A percentile compares a stretch with the other conserved stretches of the same genome.
These are phyloP conservation scores for Coffea canephora DNA, from an alignment of 257 asterid species.

Conservation along the genomic window DNA sequence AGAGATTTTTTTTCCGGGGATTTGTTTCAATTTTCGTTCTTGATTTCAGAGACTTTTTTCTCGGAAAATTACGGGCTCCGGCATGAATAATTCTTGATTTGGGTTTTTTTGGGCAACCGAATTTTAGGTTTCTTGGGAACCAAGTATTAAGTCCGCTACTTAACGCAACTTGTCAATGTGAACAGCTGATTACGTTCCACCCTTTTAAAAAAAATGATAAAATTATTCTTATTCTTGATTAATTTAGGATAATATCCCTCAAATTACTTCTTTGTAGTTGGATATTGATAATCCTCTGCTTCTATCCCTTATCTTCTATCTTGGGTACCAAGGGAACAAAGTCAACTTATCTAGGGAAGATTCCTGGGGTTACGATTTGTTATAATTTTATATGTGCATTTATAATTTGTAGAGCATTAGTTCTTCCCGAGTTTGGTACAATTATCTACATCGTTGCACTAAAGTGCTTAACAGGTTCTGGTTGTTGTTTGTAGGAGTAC, in stretches of 20 bases:
- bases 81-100: neutral
- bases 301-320: neutral
- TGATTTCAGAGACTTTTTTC: neutral
- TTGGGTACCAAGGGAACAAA: neutral
- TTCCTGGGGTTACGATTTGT: neutral
- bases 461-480: neutral
- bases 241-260: neutral
- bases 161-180: neutral
- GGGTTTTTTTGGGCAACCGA: neutral
- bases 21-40: neutral
- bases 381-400: neutral
- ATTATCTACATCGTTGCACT: neutral
- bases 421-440: neutral
- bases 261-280: neutral
- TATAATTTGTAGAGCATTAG: neutral
- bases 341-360: neutral
- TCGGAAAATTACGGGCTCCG: too few species aligned
- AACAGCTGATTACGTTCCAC: neutral
- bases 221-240: too few species aligned
- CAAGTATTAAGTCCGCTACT: neutral
- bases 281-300: neutral
- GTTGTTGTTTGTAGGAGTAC: slow-evolving; percentile 12
- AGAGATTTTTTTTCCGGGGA: neutral
- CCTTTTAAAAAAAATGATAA: too few species aligned
- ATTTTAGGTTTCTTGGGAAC: neutral